phyloP scores from a whole-genome alignment of 805 yeast species.

The Ogataea paradorogensis region DNA sequence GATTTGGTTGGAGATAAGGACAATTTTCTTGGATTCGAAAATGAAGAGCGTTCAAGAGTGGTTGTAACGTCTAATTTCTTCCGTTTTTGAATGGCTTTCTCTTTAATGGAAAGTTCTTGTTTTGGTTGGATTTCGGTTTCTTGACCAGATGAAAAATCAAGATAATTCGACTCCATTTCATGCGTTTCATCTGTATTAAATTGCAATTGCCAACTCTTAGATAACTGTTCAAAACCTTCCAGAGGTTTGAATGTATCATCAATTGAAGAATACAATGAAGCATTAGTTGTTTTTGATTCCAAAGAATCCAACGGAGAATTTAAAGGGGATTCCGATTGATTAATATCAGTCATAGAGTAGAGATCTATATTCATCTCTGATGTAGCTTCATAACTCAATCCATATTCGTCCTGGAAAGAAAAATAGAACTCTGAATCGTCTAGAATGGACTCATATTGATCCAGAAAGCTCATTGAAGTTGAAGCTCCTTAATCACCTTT shows the following conservation, averaged over 20 bases:
- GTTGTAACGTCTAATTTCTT: background rate
- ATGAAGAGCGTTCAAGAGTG: background rate
- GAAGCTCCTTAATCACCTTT: background rate
- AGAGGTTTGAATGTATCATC: slow-evolving; percentile 7
- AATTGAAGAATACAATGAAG: background rate
- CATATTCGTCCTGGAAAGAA: background rate
- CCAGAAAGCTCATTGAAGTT: slow-evolving; percentile 1
- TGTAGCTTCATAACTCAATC: background rate
- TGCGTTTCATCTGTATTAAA: background rate
- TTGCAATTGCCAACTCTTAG: slow-evolving; percentile 11
- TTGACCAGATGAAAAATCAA: background rate
- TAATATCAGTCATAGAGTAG: background rate
- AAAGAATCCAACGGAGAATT: background rate
- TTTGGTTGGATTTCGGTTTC: background rate
- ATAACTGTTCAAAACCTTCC: slow-evolving; percentile 14
- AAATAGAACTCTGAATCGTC: background rate
- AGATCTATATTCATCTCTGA: background rate
- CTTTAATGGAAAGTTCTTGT: background rate
- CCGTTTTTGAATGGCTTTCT: slow-evolving; percentile 5
- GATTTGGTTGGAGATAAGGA: slow-evolving; percentile 10
- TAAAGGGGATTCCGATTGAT: slow-evolving; percentile 2
- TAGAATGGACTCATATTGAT: too few relatives aligned
- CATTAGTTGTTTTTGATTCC: background rate
- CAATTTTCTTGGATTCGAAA: slow-evolving; percentile 2
- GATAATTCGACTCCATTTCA: background rate